Percentiles rank a stretch among this genome's conserved stretches.
Conservation (phyloP, 2,329 filamentous ascomycete species). For the Botryosphaeria dothidea region DNA sequence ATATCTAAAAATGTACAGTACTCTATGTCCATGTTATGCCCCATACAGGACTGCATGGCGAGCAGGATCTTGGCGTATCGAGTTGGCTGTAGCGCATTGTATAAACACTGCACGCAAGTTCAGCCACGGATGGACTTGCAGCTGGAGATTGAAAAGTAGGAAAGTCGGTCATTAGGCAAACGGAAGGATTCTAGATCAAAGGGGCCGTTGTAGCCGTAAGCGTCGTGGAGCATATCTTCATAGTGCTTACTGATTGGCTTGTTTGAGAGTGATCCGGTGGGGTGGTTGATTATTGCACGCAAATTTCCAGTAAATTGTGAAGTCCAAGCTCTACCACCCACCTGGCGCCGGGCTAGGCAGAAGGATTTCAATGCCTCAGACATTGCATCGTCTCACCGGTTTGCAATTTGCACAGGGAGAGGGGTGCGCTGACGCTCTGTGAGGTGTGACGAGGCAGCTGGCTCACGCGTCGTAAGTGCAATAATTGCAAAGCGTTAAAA, state of each 20-base stretch:
- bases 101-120: not conserved
- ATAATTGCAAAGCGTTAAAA: not conserved
- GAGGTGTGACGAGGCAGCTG: not conserved
- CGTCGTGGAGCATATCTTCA: not conserved
- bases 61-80: no score
- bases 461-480: not conserved
- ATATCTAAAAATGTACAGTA: no score
- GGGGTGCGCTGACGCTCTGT: not conserved
- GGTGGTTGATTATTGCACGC: slow-evolving; percentile 8
- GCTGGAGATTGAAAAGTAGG: not conserved
- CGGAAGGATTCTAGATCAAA: not conserved
- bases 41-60: no score
- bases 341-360: not conserved
- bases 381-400: not conserved
- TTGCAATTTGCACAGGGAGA: slow-evolving; percentile 1
- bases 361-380: not conserved
- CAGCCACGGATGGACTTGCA: not conserved
- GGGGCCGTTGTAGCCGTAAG: not conserved
- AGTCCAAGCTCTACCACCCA: slow-evolving; percentile 2
- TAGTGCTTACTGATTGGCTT: slow-evolving; percentile 7
- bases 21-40: no score
- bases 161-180: not conserved
- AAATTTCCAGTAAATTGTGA: slow-evolving; percentile 15
- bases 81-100: not conserved
- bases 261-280: not conserved